Conservation (phyloP, 2,329 filamentous ascomycete species). For the Didymosphaeria variabile region DNA sequence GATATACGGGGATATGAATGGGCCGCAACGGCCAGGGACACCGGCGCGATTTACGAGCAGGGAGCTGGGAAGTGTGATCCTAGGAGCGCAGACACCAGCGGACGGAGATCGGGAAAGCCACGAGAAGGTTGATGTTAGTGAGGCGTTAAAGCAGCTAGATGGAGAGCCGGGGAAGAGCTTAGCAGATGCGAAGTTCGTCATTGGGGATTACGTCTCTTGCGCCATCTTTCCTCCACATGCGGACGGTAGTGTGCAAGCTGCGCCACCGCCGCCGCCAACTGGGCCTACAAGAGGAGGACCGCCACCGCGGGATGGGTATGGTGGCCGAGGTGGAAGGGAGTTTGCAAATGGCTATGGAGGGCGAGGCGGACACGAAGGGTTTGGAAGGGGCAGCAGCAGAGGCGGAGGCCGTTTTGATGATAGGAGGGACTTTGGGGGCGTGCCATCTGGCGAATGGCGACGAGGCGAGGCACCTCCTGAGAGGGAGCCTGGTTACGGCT, state of each 20-base stretch:
- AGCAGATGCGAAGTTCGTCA: constrained; percentile 79
- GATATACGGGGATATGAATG: constrained; percentile 78
- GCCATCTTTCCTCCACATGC: constrained; percentile 78
- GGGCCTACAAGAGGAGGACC: constrained; percentile 38
- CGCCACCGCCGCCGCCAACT: constrained; percentile 59
- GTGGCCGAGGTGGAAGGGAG: constrained; percentile 38
- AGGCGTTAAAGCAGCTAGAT: constrained; percentile 56
- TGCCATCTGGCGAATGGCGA: constrained; percentile 71
- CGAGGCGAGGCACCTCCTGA: constrained; percentile 71
- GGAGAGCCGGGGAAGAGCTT: constrained; percentile 77
- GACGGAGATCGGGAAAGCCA: constrained; percentile 25
- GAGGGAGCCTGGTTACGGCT: constrained; percentile 38
- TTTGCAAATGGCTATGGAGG: constrained; percentile 40
- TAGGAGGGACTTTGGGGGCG: constrained; percentile 53
- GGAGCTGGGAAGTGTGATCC: constrained; percentile 82
- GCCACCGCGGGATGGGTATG: constrained; percentile 34
- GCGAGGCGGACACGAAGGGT: constrained; percentile 42
- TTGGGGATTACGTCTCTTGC: constrained; percentile 88
- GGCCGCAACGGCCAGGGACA: constrained; percentile 51
- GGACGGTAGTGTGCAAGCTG: constrained; percentile 76
- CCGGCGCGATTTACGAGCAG: constrained; percentile 75
- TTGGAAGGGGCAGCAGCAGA: constrained; percentile 51
- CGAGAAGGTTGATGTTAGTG: constrained; percentile 28
- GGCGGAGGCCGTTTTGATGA: constrained; percentile 47
- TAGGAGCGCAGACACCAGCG: constrained; percentile 59